Conservation (phyloP, 305 asterid genomes). For the Plantago coronopus region DNA sequence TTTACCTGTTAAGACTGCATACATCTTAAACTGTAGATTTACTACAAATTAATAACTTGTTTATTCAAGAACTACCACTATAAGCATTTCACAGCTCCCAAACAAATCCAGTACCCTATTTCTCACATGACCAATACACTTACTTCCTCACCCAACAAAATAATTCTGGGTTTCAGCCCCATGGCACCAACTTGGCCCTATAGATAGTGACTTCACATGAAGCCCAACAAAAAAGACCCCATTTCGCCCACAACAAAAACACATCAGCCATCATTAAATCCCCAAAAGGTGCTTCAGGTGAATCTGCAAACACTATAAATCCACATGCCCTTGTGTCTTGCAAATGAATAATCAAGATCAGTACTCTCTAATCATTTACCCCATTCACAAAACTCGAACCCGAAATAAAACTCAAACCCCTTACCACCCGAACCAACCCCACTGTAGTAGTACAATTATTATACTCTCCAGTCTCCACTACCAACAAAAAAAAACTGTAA, state of each 20-base stretch:
- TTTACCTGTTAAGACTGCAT: neutral
- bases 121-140: too few relatives aligned
- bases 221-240: slow-evolving; percentile 2
- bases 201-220: slow-evolving; percentile 1
- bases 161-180: neutral
- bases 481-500: neutral
- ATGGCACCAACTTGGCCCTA: neutral
- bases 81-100: neutral
- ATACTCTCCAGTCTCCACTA: too few relatives aligned
- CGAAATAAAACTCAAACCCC: too few relatives aligned
- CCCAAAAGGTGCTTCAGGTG: too few relatives aligned
- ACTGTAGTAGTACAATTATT: neutral
- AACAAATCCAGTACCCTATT: neutral
- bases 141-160: neutral
- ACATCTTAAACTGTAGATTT: neutral
- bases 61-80: neutral
- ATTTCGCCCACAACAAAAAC: slow-evolving; percentile 3
- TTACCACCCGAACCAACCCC: neutral
- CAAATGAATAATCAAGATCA: too few relatives aligned
- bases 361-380: too few relatives aligned
- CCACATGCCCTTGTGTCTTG: too few relatives aligned
- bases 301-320: too few relatives aligned
- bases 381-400: too few relatives aligned
- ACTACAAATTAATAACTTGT: neutral
- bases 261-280: neutral